Percentiles rank a stretch among this genome's conserved stretches.
Conservation (phyloP, 1,139 yeast genomes). For the Kazachstania sp. region DNA sequence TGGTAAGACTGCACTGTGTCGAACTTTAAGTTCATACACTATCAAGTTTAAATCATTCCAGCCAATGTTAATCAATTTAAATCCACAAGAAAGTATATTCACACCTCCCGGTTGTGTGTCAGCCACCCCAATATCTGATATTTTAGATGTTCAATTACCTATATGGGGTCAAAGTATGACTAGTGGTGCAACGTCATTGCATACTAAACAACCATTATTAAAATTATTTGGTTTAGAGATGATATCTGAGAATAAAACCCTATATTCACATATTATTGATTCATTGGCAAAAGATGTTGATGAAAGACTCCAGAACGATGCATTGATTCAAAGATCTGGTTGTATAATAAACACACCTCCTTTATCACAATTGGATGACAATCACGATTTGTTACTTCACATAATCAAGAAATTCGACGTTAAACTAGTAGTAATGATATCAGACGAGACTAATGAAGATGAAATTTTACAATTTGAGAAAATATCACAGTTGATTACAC, state of each 20-base stretch:
- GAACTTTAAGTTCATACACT: slow-evolving; percentile 68
- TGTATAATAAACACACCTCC: slow-evolving; percentile 78
- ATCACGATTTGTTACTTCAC: slow-evolving; percentile 31
- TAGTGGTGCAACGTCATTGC: slow-evolving; percentile 76
- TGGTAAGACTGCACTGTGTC: slow-evolving; percentile 74
- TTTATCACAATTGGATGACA: slow-evolving; percentile 41
- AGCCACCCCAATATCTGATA: slow-evolving; percentile 76
- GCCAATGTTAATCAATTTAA: slow-evolving; percentile 67
- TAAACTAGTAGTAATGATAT: slow-evolving; percentile 45
- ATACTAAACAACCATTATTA: slow-evolving; percentile 81
- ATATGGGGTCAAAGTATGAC: slow-evolving; percentile 83
- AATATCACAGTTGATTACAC: slow-evolving; percentile 20
- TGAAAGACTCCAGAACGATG: slow-evolving; percentile 53
- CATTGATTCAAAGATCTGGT: slow-evolving; percentile 48
- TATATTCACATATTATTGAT: slow-evolving; percentile 49
- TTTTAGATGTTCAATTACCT: slow-evolving; percentile 63
- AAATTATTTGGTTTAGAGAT: slow-evolving; percentile 69
- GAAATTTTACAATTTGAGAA: slow-evolving; percentile 35
- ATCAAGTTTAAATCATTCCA: slow-evolving; percentile 56
- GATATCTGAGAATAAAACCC: slow-evolving; percentile 48
- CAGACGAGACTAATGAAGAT: slow-evolving; percentile 41
- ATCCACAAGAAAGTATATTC: slow-evolving; percentile 73
- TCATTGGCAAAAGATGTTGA: slow-evolving; percentile 52
- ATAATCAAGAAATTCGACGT: slow-evolving; percentile 33
- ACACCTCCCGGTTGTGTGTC: slow-evolving; percentile 78